These are phyloP conservation scores for Phytophthora chlamydospora DNA, from an alignment of 352 stramenopile genomes.

Conservation along the genomic window DNA sequence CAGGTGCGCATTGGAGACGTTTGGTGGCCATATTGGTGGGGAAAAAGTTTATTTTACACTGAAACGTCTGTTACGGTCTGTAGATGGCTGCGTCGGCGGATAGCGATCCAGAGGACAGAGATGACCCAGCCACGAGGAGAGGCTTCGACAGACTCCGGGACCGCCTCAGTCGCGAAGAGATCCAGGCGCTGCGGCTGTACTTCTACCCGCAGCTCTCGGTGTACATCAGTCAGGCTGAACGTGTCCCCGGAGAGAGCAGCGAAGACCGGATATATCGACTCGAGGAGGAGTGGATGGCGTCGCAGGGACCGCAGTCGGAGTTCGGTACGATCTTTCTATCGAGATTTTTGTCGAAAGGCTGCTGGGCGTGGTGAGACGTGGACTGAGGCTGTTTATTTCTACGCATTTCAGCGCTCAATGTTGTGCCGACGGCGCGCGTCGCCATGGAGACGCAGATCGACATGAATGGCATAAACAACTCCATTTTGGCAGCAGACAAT, in stretches of 20 bases:
- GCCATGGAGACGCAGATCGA: constrained; percentile 87
- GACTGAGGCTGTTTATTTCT: background rate
- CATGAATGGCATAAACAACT: constrained; percentile 83
- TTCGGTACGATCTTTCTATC: constrained; percentile 61
- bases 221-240: constrained; percentile 84
- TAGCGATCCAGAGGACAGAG: constrained; percentile 59
- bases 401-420: constrained; percentile 67
- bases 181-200: constrained; percentile 83
- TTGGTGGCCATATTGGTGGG: constrained; percentile 2
- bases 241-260: constrained; percentile 73
- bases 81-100: constrained; percentile 37
- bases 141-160: constrained; percentile 85
- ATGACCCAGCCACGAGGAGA: constrained; percentile 60
- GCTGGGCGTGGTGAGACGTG: background rate
- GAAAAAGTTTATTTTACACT: background rate
- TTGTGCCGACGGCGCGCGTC: constrained; percentile 70
- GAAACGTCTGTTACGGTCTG: constrained; percentile 2
- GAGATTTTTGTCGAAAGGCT: background rate
- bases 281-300: constrained; percentile 90
- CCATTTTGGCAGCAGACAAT: constrained; percentile 84
- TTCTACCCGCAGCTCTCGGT: constrained; percentile 89
- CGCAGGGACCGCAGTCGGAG: constrained; percentile 86
- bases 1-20: constrained; percentile 46
- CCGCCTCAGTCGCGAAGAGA: constrained; percentile 83
- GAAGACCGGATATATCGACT: constrained; percentile 90